Evolutionary conservation across 129 eudicot species (phyloP).

Genomic region (Lonicera japonica): DNA sequence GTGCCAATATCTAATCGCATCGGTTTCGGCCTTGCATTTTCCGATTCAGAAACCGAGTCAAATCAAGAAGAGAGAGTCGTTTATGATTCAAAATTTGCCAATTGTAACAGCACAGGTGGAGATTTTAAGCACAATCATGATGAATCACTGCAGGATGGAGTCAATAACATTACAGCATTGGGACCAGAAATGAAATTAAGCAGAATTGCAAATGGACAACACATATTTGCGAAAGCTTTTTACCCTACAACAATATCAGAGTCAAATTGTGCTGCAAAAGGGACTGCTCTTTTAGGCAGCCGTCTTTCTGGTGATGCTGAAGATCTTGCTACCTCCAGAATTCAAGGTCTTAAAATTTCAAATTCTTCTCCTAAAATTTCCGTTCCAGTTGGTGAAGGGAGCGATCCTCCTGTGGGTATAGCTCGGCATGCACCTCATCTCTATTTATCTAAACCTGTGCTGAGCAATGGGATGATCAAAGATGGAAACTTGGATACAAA

Average conservation of each 20-base stretch:
- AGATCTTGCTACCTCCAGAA: slow-evolving; percentile 30
- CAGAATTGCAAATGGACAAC: slow-evolving; percentile 16
- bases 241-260: neutral
- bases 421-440: slow-evolving; percentile 49
- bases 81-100: slow-evolving; percentile 4
- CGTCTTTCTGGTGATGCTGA: slow-evolving; percentile 31
- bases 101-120: neutral
- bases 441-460: slow-evolving; percentile 22
- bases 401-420: slow-evolving; percentile 9
- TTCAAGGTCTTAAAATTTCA: slow-evolving; percentile 27
- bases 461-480: slow-evolving; percentile 19
- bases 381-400: slow-evolving; percentile 13
- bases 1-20: slow-evolving; percentile 13
- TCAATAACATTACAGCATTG: slow-evolving; percentile 7
- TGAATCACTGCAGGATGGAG: slow-evolving; percentile 12
- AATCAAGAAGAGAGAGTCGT: slow-evolving; percentile 17
- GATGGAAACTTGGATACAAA: slow-evolving; percentile 10
- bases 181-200: neutral
- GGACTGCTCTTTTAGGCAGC: slow-evolving; percentile 10
- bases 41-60: slow-evolving; percentile 1
- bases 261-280: slow-evolving; percentile 8
- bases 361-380: slow-evolving; percentile 4
- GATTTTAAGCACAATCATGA: slow-evolving; percentile 8
- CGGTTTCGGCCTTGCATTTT: slow-evolving; percentile 2
- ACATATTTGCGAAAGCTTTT: slow-evolving; percentile 9